phyloP scores from a whole-genome alignment of 768 basidiomycete species.

The Auricularia sp. region DNA sequence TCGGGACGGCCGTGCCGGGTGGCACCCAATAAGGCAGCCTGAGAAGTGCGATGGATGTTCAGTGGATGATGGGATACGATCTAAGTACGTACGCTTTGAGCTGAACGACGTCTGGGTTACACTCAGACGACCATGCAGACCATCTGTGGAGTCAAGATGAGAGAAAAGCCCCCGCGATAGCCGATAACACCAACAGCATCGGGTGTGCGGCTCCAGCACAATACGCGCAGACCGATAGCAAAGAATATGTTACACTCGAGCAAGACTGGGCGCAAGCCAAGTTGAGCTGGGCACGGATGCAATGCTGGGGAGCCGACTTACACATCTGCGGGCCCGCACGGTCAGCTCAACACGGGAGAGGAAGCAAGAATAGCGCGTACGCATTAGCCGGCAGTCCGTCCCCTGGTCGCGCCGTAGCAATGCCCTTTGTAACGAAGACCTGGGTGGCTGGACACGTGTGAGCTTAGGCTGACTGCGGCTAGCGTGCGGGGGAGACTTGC shows the following conservation, averaged over 20 bases:
- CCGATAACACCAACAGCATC: background rate
- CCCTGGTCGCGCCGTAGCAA: background rate
- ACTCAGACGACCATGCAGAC: background rate
- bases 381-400: background rate
- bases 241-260: background rate
- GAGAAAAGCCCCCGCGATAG: background rate
- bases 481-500: background rate
- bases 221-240: background rate
- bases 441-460: background rate
- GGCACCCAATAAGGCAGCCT: background rate
- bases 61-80: background rate
- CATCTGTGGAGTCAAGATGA: background rate
- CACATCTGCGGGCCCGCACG: background rate
- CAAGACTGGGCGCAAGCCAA: background rate
- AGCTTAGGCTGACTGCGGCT: background rate
- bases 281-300: background rate
- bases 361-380: background rate
- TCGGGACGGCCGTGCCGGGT: background rate
- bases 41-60: background rate
- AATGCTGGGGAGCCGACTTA: background rate
- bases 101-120: background rate
- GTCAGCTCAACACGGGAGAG: background rate
- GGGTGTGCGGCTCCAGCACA: background rate
- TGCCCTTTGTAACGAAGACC: background rate
- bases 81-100: background rate